A percentile compares a stretch with the other conserved stretches of the same genome.
Evolutionary conservation across 768 basidiomycete species (phyloP).

Genomic region (Tylopilus vinaceipallidus): DNA sequence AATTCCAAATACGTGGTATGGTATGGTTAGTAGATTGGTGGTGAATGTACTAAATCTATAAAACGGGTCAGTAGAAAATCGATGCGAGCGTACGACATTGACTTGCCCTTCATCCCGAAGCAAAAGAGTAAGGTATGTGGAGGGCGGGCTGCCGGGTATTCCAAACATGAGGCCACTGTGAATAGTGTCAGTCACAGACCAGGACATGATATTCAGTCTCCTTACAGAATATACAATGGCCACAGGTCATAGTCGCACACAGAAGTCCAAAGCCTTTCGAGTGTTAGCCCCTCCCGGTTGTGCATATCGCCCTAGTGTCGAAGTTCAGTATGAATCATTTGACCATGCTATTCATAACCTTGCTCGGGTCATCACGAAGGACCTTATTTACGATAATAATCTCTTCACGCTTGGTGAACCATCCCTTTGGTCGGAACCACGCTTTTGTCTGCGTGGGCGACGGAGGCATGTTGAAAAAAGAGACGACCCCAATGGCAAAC

Average conservation of each 20-base stretch:
- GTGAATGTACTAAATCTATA: conserved; percentile 56
- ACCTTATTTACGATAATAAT: conserved; percentile 57
- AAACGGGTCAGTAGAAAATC: not conserved
- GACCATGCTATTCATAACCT: conserved; percentile 30
- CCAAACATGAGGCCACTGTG: conserved; percentile 51
- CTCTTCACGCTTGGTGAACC: conserved; percentile 64
- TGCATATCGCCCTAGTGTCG: conserved; percentile 54
- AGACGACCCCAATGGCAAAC: conserved; percentile 47
- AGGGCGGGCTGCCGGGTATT: conserved; percentile 48
- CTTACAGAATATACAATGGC: conserved; percentile 57
- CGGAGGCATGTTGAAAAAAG: no score
- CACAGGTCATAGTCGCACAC: conserved; percentile 63
- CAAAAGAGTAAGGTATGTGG: conserved; percentile 59
- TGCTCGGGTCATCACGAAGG: conserved; percentile 61
- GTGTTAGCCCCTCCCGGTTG: conserved; percentile 58
- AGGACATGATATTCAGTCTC: not conserved
- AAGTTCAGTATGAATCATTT: not conserved
- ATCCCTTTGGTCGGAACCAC: no score
- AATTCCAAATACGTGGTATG: conserved; percentile 49
- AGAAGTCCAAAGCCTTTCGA: conserved; percentile 50
- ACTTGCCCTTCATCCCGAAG: no score
- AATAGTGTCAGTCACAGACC: not conserved
- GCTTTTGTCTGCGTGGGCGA: no score
- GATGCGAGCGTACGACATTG: not conserved
- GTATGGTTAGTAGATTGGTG: conserved; percentile 61